Evolutionary conservation across 148 eudicot species (phyloP), one percentile per base, ranked within the genome.

Genomic region (Bassia scoparia): DNA sequence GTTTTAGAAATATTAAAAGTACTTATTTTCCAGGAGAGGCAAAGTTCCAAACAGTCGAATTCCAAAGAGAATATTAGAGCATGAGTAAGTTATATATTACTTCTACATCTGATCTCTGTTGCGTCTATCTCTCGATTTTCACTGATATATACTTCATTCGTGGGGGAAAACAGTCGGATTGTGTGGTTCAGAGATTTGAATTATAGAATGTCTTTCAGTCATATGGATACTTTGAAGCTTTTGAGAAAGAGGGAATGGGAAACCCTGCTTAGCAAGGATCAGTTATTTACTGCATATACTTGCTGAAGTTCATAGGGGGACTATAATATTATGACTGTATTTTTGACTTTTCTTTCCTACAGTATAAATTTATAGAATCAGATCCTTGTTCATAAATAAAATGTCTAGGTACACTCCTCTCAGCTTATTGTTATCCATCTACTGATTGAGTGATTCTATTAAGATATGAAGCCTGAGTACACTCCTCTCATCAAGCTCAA

Each of bases 151-250:
- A 65, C 61, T n/a, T 23, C 60, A 5, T 56, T 11, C 17, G 18
- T 69, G 61, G 38, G 73, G 50, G 29, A 5, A 11, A 24, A 67
- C 56, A 79, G 82, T 87, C n/a, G 85, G n/a, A 85, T 89, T 18
- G 77, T 94, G 34, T 94, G 95, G 95, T 78, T 94, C 5, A 97
- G 98, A 97, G 91, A 79, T 79, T 94, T 72, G 91, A n/a, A 94
- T 72, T 94, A 94, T 83, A 79, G 97, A 72, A 87, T 91, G 41
- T 82, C 87, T 38, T 80, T 89, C 79, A 85, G 85, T 68, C 86
- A 87, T 56, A 71, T 78, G 4, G 90, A 84, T 29, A 86, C 98
- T 38, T 60, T 81, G 80, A 83, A 81, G 71, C 84, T 91, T 62
- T 71, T 94, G 69, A 79, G 83, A 69, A n/a, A 84, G 70, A 80